Percentiles rank a stretch among this genome's conserved stretches.
These are phyloP conservation scores for Nakazawaea wyomingensis DNA, from an alignment of 805 yeast species.

Conservation along the genomic window DNA sequence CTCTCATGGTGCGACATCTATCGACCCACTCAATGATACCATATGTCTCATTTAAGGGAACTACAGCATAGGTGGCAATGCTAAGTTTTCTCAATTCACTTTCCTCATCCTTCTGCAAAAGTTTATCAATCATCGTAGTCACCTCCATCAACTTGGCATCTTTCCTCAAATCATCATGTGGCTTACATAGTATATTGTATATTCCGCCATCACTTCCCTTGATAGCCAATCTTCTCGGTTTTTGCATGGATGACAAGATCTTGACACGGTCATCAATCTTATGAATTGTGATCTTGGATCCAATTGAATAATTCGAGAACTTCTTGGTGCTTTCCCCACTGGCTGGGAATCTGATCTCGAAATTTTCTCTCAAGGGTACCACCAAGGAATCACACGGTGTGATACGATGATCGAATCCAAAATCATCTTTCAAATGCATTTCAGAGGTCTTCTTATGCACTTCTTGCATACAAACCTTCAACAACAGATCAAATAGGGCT, in stretches of 20 bases:
- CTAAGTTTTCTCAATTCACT: slow-evolving; percentile 67
- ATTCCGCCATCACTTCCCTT: slow-evolving; percentile 73
- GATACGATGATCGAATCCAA: slow-evolving; percentile 28
- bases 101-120: slow-evolving; percentile 61
- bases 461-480: slow-evolving; percentile 36
- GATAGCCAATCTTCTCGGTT: slow-evolving; percentile 73
- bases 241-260: slow-evolving; percentile 77
- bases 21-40: slow-evolving; percentile 92
- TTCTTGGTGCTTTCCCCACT: slow-evolving; percentile 34
- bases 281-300: slow-evolving; percentile 49
- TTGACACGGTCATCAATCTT: slow-evolving; percentile 63
- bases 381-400: slow-evolving; percentile 41
- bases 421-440: slow-evolving; percentile 35
- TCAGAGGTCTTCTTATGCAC: slow-evolving; percentile 29
- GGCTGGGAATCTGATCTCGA: slow-evolving; percentile 61
- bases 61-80: slow-evolving; percentile 80
- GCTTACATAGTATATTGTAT: slow-evolving; percentile 77
- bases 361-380: slow-evolving; percentile 68
- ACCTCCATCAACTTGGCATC: slow-evolving; percentile 94
- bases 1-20: slow-evolving; percentile 66
- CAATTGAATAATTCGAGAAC: slow-evolving; percentile 22
- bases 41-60: slow-evolving; percentile 78
- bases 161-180: slow-evolving; percentile 86
- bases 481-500: slow-evolving; percentile 36
- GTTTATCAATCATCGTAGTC: slow-evolving; percentile 76